Evolutionary conservation across 495 filamentous ascomycete species (phyloP), one percentile per base, ranked within the genome.

Genomic region (Thermochaetoides thermophila): DNA sequence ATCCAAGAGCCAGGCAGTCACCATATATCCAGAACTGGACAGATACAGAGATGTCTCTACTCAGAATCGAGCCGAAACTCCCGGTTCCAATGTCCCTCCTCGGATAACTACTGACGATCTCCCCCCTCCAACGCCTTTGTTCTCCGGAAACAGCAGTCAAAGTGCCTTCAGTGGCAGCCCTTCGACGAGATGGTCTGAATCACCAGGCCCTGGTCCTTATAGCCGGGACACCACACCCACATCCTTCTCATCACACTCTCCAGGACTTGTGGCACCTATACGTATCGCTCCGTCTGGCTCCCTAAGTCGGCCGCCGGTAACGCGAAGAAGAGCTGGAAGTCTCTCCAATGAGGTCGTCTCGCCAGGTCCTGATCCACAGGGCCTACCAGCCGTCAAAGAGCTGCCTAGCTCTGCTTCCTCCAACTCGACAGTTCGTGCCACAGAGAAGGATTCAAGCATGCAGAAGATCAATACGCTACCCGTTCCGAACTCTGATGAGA

Each of bases 201-300:
- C 89, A 3, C 89, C 89, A 7, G 81, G 84, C 4, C 66, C 81
- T 20, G 63, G 68, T 21, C 59, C 66, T 35, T 96, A 91, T 58
- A 93, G 87, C 55, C 70, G 79, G 44, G 78, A 83, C 26, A 92
- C 89, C 7, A 95, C 89, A 2, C 86, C 89, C 1, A 94, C 86
- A n/a, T 94, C 89, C 6, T 72, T 85, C 48, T 92, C 85, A 6
- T 95, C 89, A n/a, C 81, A 89, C 51, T 97, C 89, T 22, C 85
- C 89, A 8, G 81, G 83, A 1, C 68, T 84, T 23, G 52, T 79
- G 37, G 59, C 53, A 26, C 62, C 66, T 17, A 59, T 75, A 20
- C 72, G 81, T 13, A 56, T 81, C 36, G 45, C 64, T 40, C 56
- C 45, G 33, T 32, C 43, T 20, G 43, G 63, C 21, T 46, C 69